These are phyloP conservation scores for Polyporus tsugae DNA, from an alignment of 1,284 basidiomycete genomes.

Conservation along the genomic window DNA sequence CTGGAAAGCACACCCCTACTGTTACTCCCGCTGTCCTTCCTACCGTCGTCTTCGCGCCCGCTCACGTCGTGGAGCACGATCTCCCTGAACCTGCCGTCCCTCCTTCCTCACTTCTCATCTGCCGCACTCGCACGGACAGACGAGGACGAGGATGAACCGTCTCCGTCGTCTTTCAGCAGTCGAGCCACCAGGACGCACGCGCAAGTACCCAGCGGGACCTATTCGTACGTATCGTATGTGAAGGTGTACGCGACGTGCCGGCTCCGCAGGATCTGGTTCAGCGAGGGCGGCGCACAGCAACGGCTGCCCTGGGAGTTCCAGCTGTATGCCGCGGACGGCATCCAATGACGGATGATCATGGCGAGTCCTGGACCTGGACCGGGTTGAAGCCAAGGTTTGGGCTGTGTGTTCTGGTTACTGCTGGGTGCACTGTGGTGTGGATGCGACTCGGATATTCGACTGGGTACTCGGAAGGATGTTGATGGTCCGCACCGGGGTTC, in stretches of 20 bases:
- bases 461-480: too few relatives aligned
- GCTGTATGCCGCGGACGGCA: slow-evolving; percentile 47
- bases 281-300: slow-evolving; percentile 60
- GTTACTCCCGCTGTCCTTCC: slow-evolving; percentile 79
- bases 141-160: slow-evolving; percentile 37
- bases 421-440: neutral
- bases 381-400: neutral
- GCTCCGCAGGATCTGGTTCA: slow-evolving; percentile 83
- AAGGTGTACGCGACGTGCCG: slow-evolving; percentile 86
- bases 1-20: slow-evolving; percentile 57
- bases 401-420: neutral
- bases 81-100: slow-evolving; percentile 63
- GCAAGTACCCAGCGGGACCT: slow-evolving; percentile 62
- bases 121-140: slow-evolving; percentile 44
- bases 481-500: neutral
- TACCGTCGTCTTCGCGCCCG: slow-evolving; percentile 56
- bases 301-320: slow-evolving; percentile 78
- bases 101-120: slow-evolving; percentile 72
- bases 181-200: slow-evolving; percentile 25
- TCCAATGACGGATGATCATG: neutral
- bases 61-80: slow-evolving; percentile 81
- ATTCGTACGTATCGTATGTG: slow-evolving; percentile 73
- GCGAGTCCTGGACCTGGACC: neutral
- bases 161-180: neutral
- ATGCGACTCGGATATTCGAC: too few relatives aligned